phyloP scores from a whole-genome alignment of 1,139 yeast species.

The Wickerhamomyces sp. region DNA sequence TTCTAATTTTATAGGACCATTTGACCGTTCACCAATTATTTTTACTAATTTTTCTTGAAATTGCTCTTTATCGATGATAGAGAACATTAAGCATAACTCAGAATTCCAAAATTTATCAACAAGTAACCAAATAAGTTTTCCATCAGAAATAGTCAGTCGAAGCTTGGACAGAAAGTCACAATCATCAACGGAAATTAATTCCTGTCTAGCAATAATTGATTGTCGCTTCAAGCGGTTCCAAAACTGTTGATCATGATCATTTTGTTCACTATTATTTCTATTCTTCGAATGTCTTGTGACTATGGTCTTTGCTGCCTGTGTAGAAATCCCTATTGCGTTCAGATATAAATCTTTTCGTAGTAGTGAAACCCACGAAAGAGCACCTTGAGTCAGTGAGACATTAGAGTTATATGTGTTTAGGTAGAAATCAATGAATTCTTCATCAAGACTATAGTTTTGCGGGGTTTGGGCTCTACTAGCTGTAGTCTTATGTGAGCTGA shows the following conservation, averaged over 20 bases:
- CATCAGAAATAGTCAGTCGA: constrained; percentile 6
- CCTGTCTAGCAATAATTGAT: constrained; percentile 3
- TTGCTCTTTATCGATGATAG: constrained; percentile 15
- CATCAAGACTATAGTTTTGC: background rate
- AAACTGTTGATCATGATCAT: constrained; percentile 3
- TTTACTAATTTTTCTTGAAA: constrained; percentile 8
- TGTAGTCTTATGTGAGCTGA: background rate
- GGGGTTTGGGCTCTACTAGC: background rate
- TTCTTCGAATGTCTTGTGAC: constrained; percentile 13
- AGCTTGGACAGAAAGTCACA: background rate
- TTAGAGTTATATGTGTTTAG: constrained; percentile 4
- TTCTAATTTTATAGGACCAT: constrained; percentile 3
- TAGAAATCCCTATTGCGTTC: constrained; percentile 12
- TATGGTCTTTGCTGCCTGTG: constrained; percentile 12
- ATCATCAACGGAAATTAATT: background rate
- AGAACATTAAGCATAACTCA: constrained; percentile 14
- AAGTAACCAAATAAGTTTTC: constrained; percentile 20
- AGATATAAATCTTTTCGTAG: constrained; percentile 34
- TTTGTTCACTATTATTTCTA: constrained; percentile 3
- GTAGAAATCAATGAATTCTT: background rate
- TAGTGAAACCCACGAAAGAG: constrained; percentile 43
- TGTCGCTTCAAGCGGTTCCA: background rate
- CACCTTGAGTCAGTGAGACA: constrained; percentile 33
- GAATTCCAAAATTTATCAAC: constrained; percentile 21
- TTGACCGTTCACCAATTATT: constrained; percentile 15